Conservation (phyloP, 2,329 filamentous ascomycete genomes). For the Teratosphaeria viscida region DNA sequence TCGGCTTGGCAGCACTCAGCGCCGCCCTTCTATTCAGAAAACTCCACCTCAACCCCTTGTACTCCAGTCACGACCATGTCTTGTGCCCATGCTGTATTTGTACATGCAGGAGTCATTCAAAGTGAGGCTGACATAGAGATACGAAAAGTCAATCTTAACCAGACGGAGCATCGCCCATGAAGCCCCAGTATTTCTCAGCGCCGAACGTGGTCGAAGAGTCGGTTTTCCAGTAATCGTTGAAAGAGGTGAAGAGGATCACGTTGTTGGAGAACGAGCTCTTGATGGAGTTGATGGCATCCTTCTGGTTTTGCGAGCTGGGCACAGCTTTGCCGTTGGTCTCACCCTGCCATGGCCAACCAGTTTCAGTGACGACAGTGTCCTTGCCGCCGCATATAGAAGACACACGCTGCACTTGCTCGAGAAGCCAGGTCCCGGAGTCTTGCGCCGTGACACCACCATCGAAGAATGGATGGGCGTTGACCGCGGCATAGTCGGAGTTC, state of each 20-base stretch:
- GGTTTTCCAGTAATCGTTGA: constrained; percentile 70
- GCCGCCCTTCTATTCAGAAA: neutral
- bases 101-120: neutral
- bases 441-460: constrained; percentile 51
- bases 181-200: constrained; percentile 65
- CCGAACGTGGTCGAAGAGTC: constrained; percentile 52
- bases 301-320: constrained; percentile 57
- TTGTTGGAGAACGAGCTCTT: constrained; percentile 47
- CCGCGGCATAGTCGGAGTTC: constrained; percentile 65
- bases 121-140: neutral
- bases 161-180: constrained; percentile 29
- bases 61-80: neutral
- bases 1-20: neutral
- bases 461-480: constrained; percentile 80
- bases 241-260: constrained; percentile 67
- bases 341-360: constrained; percentile 71
- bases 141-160: neutral
- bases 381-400: constrained; percentile 44
- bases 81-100: constrained; percentile 3
- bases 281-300: constrained; percentile 54
- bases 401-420: constrained; percentile 42
- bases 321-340: constrained; percentile 56
- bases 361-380: constrained; percentile 65
- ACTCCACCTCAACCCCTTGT: neutral
- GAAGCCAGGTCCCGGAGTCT: constrained; percentile 57